Conservation (phyloP, 306 rosid species). For the Rosa rugosa region DNA sequence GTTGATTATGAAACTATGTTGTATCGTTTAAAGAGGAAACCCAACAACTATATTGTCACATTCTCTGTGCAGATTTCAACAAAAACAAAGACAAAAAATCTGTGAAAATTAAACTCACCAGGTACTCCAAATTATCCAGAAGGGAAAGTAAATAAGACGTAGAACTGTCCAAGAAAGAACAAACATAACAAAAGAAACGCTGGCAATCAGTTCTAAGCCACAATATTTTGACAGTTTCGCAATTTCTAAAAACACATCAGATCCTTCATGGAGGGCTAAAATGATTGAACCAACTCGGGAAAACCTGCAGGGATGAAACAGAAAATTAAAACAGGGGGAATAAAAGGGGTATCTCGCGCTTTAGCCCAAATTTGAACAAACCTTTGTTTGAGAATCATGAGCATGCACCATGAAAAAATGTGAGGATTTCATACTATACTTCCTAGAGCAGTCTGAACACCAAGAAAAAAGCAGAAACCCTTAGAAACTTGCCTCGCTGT, state of each 20-base stretch:
- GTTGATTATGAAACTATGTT: background rate
- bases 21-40: background rate
- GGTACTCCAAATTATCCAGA: conserved; percentile 44
- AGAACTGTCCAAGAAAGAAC: conserved; percentile 37
- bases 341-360: background rate
- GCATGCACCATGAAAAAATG: background rate
- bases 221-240: conserved; percentile 39
- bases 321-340: background rate
- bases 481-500: conserved; percentile 12
- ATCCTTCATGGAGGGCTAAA: conserved; percentile 42
- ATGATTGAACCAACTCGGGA: conserved; percentile 36
- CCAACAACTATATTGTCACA: background rate
- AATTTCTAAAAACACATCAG: conserved; percentile 36
- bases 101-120: conserved; percentile 19
- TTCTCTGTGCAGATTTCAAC: background rate
- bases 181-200: conserved; percentile 19
- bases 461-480: background rate
- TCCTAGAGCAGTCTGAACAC: background rate
- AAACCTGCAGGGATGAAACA: conserved; percentile 24
- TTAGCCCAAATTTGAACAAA: background rate
- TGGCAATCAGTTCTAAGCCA: conserved; percentile 31
- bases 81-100: background rate
- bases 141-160: conserved; percentile 34
- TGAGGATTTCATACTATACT: background rate
- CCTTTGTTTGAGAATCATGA: background rate